These are phyloP conservation scores for Sicyos baderoa DNA, from an alignment of 306 rosid species.

Conservation along the genomic window DNA sequence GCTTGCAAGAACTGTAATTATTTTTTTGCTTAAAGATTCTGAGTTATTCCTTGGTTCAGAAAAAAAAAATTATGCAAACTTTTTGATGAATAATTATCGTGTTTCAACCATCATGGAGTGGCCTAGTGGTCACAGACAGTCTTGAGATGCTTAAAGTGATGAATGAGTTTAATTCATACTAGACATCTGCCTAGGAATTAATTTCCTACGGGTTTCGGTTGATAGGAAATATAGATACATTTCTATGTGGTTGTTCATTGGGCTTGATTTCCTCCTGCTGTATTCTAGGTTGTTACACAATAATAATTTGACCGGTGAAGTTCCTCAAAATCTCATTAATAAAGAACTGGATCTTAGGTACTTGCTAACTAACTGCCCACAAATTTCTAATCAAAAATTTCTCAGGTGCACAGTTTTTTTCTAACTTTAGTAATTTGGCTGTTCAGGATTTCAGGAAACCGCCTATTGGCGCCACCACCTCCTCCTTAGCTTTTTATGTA, in stretches of 20 bases:
- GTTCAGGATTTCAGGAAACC: slow-evolving; percentile 62
- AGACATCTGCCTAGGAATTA: too few species aligned
- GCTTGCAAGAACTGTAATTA: slow-evolving; percentile 63
- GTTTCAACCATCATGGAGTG: too few species aligned
- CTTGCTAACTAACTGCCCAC: slow-evolving; percentile 8
- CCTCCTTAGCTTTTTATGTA: slow-evolving; percentile 29
- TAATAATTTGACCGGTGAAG: slow-evolving; percentile 71
- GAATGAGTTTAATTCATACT: too few species aligned
- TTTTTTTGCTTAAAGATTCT: neutral
- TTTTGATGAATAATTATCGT: neutral
- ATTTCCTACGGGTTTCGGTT: too few species aligned
- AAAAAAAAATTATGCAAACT: neutral
- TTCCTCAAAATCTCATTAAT: slow-evolving; percentile 57
- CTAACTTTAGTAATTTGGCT: slow-evolving; percentile 22
- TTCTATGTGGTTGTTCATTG: too few species aligned
- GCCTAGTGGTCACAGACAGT: too few species aligned
- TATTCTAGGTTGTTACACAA: slow-evolving; percentile 75
- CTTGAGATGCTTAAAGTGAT: too few species aligned
- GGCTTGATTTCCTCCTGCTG: slow-evolving; percentile 28
- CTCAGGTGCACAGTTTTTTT: slow-evolving; percentile 22
- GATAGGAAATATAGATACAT: too few species aligned
- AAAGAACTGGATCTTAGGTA: slow-evolving; percentile 57
- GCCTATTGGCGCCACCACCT: slow-evolving; percentile 42
- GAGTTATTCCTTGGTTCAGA: neutral
- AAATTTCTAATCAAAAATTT: too few species aligned